Base-by-base conservation (phyloP, 192 early-diverging fungal species). In the Coemansia sp. region DNA sequence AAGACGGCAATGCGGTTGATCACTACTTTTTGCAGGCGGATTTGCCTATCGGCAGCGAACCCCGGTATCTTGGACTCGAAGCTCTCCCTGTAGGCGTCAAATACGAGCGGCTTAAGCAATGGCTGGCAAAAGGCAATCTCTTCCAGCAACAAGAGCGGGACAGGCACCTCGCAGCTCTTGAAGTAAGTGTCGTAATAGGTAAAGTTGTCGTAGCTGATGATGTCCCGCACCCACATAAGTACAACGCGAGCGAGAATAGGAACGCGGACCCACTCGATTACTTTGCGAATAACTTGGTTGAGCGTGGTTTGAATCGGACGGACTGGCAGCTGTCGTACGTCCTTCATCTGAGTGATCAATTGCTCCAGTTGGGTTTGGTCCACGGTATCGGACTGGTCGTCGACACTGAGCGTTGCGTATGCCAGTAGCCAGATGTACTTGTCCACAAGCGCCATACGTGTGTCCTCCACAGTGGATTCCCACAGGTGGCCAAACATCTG, bases 101-200 rank as follows among this genome's bases (percentile, higher is more conserved):
- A 91, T 9, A 93, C 86, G n/a, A 84, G 80, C 5, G 85, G 76
- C 62, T 88, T 87, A 58, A 90, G 87, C 29, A 91, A 68, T n/a
- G 88, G 89, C 68, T 93, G 92, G 33, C 88, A 84, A 64, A 82
- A 86, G 1, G 91, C 89, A 69, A 93, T 91, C 79, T 93, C 92
- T 61, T 93, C 92, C n/a, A 93, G 81, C 29, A 93, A 44, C 15
- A 90, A 67, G 69, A 90, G 83, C 24, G 89, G 87, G 0, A 86
- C 52, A 3, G 90, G 89, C 2, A 85, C 83, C 65, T 90, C 89
- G 10, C 85, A 82, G 33, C 80, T 83, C 65, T 87, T 86, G 66
- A 89, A 93, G 69, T 93, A 91, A 1, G 85, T 91, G 58, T 88
- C 87, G 68, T 90, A 92, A 77, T 87, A 93, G 12, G 74, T 62